Conservation (phyloP, 768 basidiomycete species). For the Podaxis rugospora region DNA sequence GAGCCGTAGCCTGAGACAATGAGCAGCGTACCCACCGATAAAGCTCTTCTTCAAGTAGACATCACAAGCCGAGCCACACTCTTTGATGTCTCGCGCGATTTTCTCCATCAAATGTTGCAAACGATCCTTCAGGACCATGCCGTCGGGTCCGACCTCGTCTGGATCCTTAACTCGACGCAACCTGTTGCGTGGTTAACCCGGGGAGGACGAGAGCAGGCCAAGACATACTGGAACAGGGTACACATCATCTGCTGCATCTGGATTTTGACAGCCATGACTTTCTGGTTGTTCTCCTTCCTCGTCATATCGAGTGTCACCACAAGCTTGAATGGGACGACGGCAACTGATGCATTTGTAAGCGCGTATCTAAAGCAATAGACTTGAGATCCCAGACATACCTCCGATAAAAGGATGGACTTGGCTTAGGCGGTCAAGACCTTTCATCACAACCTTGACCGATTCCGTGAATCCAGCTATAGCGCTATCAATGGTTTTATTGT, state of each 20-base stretch:
- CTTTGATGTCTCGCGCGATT: constrained; percentile 36
- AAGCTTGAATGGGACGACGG: constrained; percentile 44
- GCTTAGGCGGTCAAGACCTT: constrained; percentile 28
- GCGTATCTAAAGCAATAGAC: neutral
- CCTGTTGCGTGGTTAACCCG: constrained; percentile 15
- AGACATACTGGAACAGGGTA: constrained; percentile 38
- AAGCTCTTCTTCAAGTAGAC: constrained; percentile 39
- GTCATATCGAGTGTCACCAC: constrained; percentile 44
- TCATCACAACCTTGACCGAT: constrained; percentile 23
- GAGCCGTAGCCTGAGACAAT: neutral
- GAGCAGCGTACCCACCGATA: constrained; percentile 24
- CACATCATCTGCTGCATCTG: constrained; percentile 50
- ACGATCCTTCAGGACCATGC: constrained; percentile 24
- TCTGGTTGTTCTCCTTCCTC: constrained; percentile 48
- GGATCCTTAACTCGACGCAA: constrained; percentile 25
- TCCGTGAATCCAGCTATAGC: constrained; percentile 23
- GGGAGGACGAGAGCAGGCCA: neutral
- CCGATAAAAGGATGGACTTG: constrained; percentile 33
- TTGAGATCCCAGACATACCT: constrained; percentile 18
- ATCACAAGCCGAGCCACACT: constrained; percentile 41
- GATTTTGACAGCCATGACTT: constrained; percentile 38
- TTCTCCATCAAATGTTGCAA: constrained; percentile 22
- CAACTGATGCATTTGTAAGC: constrained; percentile 24
- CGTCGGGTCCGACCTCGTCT: constrained; percentile 24
- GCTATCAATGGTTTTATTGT: constrained; percentile 21